phyloP scores from a whole-genome alignment of 306 rosid species.

The Phaseolus lunatus region DNA sequence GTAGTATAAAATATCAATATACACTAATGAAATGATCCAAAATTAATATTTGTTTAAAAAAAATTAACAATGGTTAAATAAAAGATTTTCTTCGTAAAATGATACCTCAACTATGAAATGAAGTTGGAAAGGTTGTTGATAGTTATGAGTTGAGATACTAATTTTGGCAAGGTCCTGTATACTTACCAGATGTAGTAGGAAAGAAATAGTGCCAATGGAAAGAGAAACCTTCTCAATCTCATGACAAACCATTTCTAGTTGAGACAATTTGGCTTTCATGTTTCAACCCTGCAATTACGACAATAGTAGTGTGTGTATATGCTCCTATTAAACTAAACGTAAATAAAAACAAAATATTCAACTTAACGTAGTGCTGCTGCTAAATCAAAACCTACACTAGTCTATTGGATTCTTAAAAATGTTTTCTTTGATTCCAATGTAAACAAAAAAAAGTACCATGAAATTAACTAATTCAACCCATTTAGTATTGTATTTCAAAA shows the following conservation, averaged over 20 bases:
- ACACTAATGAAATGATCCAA: no score
- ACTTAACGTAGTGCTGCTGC: no score
- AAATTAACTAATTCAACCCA: no score
- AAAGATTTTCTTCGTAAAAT: no score
- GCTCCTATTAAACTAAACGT: background rate
- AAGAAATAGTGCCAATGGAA: slow-evolving; percentile 20
- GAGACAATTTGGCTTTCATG: slow-evolving; percentile 25
- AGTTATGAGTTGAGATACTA: background rate
- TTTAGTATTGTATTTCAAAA: no score
- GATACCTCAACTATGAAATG: no score
- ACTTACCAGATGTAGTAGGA: slow-evolving; percentile 20
- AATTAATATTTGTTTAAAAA: background rate
- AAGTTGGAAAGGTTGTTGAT: background rate
- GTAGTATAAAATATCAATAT: background rate
- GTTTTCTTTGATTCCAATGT: no score
- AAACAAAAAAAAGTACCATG: no score
- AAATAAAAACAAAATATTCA: no score
- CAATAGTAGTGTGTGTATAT: slow-evolving; percentile 2
- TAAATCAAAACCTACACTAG: no score
- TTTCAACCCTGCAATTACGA: slow-evolving; percentile 42
- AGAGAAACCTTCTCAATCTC: slow-evolving; percentile 24
- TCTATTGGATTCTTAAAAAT: no score
- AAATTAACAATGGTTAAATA: background rate
- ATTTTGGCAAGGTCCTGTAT: slow-evolving; percentile 1
- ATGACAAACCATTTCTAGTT: background rate